A percentile compares a stretch with the other conserved stretches of the same genome.
Evolutionary conservation across 345 rosid genomes (phyloP).

Genomic region (Citrus maxima): DNA sequence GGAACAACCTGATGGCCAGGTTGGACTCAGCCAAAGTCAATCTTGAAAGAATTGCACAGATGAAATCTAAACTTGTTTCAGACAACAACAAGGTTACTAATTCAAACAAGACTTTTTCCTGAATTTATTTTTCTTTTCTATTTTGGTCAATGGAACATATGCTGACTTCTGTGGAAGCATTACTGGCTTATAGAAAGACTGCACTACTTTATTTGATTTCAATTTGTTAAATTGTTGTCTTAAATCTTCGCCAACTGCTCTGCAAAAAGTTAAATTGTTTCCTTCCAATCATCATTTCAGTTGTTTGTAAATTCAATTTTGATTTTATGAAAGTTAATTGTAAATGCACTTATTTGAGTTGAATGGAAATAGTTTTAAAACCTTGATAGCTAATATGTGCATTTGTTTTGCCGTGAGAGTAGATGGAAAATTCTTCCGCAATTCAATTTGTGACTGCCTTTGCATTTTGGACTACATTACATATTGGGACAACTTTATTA

Average conservation of each 20-base stretch:
- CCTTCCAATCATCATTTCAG: background rate
- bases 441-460: background rate
- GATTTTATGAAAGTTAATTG: background rate
- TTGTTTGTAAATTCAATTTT: background rate
- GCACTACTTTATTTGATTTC: background rate
- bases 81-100: constrained; percentile 54
- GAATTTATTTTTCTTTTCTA: background rate
- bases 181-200: background rate
- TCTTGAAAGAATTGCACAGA: constrained; percentile 41
- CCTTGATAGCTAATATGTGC: background rate
- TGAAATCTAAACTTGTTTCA: constrained; percentile 35
- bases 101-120: background rate
- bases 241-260: background rate
- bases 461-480: background rate
- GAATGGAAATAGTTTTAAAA: background rate
- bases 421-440: background rate
- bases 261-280: background rate
- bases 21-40: constrained; percentile 50
- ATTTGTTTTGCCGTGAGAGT: background rate
- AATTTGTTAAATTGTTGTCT: background rate
- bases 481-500: background rate
- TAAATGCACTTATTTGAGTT: background rate
- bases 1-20: constrained; percentile 27
- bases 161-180: background rate
- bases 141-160: background rate